phyloP scores from a whole-genome alignment of 2,329 filamentous ascomycete genomes.

The Botrytis cinerea region DNA sequence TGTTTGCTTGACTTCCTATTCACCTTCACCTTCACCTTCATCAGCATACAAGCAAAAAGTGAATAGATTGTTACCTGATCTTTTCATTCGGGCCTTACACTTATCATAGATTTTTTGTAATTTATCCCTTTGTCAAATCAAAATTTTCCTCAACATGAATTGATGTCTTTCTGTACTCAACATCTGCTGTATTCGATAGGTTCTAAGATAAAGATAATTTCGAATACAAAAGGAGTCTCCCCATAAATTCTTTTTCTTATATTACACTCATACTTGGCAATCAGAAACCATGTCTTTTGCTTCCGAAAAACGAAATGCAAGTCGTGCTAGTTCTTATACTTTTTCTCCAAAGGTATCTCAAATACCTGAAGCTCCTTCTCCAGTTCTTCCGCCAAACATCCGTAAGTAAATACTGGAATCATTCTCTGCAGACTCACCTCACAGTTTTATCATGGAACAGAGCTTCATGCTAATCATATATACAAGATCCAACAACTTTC shows the following conservation, averaged over 20 bases:
- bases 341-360: conserved; percentile 11
- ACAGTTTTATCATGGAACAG: neutral
- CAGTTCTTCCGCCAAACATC: conserved; percentile 9
- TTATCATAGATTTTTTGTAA: neutral
- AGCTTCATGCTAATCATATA: neutral
- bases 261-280: neutral
- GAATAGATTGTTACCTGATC: neutral
- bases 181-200: neutral
- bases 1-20: neutral
- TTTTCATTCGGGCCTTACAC: neutral
- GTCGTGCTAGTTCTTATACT: conserved; percentile 10
- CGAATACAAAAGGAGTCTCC: neutral
- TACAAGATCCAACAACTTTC: conserved; percentile 18
- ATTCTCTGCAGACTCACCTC: too few species aligned
- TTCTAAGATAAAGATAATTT: neutral
- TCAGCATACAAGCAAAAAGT: neutral
- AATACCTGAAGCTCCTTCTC: conserved; percentile 12
- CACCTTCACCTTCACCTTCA: neutral
- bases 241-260: neutral
- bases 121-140: neutral
- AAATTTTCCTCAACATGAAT: neutral
- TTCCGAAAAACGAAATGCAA: conserved; percentile 12
- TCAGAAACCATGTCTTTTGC: conserved; percentile 4
- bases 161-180: neutral
- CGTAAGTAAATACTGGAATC: neutral